phyloP scores from a whole-genome alignment of 2,329 filamentous ascomycete species.

The Xylariaceae sp. region DNA sequence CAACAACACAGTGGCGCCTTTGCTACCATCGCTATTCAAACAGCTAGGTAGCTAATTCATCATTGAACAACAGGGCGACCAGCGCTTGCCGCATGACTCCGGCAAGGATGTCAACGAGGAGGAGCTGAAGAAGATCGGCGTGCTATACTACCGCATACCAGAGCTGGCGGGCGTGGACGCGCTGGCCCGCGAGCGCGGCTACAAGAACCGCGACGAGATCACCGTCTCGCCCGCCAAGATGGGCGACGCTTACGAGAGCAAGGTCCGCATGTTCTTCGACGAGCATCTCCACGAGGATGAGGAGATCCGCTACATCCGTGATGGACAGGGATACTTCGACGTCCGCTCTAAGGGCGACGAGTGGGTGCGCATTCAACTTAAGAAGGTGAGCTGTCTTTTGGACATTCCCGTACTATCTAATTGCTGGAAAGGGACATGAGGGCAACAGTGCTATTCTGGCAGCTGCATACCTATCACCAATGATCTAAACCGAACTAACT shows the following conservation, averaged over 20 bases:
- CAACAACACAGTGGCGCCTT: neutral
- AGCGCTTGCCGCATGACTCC: conserved; percentile 88
- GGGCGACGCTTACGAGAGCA: conserved; percentile 87
- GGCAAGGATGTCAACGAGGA: conserved; percentile 69
- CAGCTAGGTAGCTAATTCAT: conserved; percentile 13
- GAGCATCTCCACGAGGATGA: conserved; percentile 99
- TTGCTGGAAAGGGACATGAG: no score
- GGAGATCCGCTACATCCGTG: conserved; percentile 94
- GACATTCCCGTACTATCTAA: no score
- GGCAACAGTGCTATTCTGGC: neutral
- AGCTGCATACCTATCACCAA: neutral
- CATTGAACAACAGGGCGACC: conserved; percentile 74
- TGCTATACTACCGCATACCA: conserved; percentile 76
- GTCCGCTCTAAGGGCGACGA: conserved; percentile 82
- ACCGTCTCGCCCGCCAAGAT: conserved; percentile 85
- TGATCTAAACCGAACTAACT: neutral
- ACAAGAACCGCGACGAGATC: conserved; percentile 95
- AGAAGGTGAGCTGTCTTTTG: conserved; percentile 71
- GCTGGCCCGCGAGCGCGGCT: conserved; percentile 76
- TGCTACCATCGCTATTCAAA: neutral
- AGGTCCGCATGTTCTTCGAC: conserved; percentile 91
- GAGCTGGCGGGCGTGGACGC: conserved; percentile 71
- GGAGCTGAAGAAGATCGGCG: conserved; percentile 77
- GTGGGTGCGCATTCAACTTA: conserved; percentile 86
- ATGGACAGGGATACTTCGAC: conserved; percentile 91